Base-by-base conservation (phyloP, 805 yeast genomes). In the Kazachstania taianensis region DNA sequence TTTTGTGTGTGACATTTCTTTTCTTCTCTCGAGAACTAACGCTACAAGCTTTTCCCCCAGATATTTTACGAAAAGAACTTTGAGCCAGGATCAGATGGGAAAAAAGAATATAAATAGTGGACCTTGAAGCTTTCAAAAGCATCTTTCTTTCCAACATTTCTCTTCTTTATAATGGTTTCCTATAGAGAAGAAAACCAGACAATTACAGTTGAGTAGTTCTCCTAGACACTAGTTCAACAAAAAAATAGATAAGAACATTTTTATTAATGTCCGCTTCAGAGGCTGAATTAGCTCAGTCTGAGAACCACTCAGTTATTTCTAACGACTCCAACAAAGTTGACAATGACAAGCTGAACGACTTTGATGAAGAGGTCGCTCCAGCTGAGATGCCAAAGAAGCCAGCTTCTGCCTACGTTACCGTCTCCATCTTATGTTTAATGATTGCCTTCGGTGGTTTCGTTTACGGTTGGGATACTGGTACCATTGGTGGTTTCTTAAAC, bases 401-500 rank as follows among this genome's bases (percentile, higher is more conserved):
- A n/a, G n/a, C n/a, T n/a, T n/a, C n/a, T n/a, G n/a, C n/a, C n/a
- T n/a, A n/a, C n/a, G n/a, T n/a, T n/a, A n/a, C n/a, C n/a, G n/a
- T n/a, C n/a, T n/a, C n/a, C n/a, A n/a, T n/a, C n/a, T n/a, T n/a
- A n/a, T n/a, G n/a, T n/a, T n/a, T n/a, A n/a, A 41, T 49, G 51
- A 44, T 52, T 35, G 53, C 55, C 12, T 52, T 52, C 25, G 56
- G 56, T 47, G 56, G 56, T 32, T 72, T 73, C 76, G 41, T 48
- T 28, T 78, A 75, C 49, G 87, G 87, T 48, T 79, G 80, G n/a
- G n/a, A n/a, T n/a, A n/a, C n/a, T n/a, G n/a, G n/a, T n/a, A n/a
- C n/a, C n/a, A n/a, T n/a, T n/a, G n/a, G n/a, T n/a, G n/a, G n/a
- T n/a, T n/a, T n/a, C n/a, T n/a, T n/a, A n/a, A n/a, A n/a, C n/a